Evolutionary conservation across 805 yeast genomes (phyloP), one percentile per base, ranked within the genome.

Genomic region (Metschnikowia matae): DNA sequence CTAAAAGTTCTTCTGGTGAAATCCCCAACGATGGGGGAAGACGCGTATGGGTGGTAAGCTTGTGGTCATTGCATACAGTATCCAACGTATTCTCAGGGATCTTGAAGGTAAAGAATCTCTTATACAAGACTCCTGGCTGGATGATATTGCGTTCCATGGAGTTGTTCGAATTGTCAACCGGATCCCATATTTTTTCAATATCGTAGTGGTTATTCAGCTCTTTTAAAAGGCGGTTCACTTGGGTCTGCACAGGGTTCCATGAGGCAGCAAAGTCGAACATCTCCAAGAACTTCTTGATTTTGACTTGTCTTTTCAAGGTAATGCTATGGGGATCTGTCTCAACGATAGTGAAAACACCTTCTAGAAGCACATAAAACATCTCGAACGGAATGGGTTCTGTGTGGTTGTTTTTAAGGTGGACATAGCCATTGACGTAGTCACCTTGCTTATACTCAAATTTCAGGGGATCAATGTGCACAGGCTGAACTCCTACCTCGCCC

Each of bases 401-500:
- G 2, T 79, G 63, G 6, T 57, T 65, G 57, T 81, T 82, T 47
- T 69, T 66, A 14, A 71, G 63, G 29, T 61, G 52, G 2, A 72
- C 64, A 52, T 77, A 80, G 0, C 92, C 92, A 58, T 80, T 77
- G 11, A 85, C 71, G 20, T 73, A 71, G 60, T 85, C 90, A 14
- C 89, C 89, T 11, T 84, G 83, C 17, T 79, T 79, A 60, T 79
- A 85, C 62, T 83, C 87, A 51, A 54, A 62, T 21, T 60, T 48
- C 50, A 65, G 62, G 20, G 59, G 57, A 46, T 70, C 68, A 6
- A 71, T 63, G 33, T 56, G 54, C 26, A 55, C 62, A 2, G 71
- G 72, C 1, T 33, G 48, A 45, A 57, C 53, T 6, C 69, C 69
- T 3, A 54, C 34, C 39, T 62, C 55, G 21, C 75, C 66, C 13